Evolutionary conservation across 805 yeast species (phyloP).

Genomic region (Candida parachauliodes): DNA sequence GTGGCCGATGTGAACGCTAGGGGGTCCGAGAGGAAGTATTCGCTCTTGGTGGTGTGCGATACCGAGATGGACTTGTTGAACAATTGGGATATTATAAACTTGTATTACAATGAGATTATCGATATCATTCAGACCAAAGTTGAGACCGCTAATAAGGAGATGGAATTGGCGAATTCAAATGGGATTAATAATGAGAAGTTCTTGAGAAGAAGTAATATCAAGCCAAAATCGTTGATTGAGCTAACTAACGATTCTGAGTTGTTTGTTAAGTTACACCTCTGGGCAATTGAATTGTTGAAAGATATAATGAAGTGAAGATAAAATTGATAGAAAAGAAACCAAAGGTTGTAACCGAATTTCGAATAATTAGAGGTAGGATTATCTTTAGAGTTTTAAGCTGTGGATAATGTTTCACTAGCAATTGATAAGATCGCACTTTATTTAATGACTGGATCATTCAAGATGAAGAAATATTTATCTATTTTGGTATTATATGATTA

Average conservation of each 20-base stretch:
- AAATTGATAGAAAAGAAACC: too few species aligned
- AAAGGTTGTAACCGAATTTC: too few species aligned
- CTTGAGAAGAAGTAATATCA: conserved; percentile 53
- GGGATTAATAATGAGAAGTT: conserved; percentile 45
- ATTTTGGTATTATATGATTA: too few species aligned
- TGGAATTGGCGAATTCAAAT: conserved; percentile 21
- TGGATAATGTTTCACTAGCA: too few species aligned
- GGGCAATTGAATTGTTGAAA: conserved; percentile 54
- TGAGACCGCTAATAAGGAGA: conserved; percentile 9
- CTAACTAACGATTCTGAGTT: conserved; percentile 51
- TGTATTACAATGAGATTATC: conserved; percentile 27
- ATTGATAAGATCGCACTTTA: too few species aligned
- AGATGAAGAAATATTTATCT: too few species aligned
- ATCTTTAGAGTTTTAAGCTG: too few species aligned
- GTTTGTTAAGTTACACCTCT: conserved; percentile 57
- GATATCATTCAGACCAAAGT: conserved; percentile 28
- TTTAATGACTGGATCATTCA: too few species aligned
- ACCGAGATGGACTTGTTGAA: conserved; percentile 48
- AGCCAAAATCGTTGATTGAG: conserved; percentile 53
- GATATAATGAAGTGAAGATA: conserved; percentile 18
- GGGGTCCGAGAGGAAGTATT: conserved; percentile 69
- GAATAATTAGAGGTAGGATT: too few species aligned
- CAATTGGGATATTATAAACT: conserved; percentile 50
- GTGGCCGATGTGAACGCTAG: conserved; percentile 63
- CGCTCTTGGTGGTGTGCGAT: conserved; percentile 56